Base-by-base conservation (phyloP, 2,329 filamentous ascomycete genomes). In the Acrocalymma vagum region DNA sequence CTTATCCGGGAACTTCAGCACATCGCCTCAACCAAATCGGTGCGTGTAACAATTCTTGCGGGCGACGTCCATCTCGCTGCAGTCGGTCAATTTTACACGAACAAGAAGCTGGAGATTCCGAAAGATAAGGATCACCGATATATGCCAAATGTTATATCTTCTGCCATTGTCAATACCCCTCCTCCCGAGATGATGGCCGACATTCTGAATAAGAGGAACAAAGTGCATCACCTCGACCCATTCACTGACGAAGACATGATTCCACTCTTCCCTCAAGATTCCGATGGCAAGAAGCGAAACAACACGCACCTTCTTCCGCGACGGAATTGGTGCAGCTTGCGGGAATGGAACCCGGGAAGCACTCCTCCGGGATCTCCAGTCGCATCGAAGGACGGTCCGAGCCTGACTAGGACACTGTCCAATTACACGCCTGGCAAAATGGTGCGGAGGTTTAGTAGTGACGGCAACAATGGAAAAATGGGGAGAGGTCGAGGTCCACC, bases 201-300 rank as follows among this genome's bases (percentile, higher is more conserved):
- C 68, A 82, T 95, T 35, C 80, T 99, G 46, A 96, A 97, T 75
- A 94, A 88, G 74, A 84, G 94, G 18, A 96, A 96, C 76, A 96
- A 83, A 46, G 69, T 84, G 17, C 83, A 86, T 57, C 80, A 84
- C 57, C 70, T 86, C 32, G 82, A 86, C 58, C 67, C 72, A 0
- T 78, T 92, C 40, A 99, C 94, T 0, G 90, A 97, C 42, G 94
- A 99, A 70, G 85, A 90, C 69, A 95, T 99, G 89, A 94, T 97
- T 28, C 90, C 93, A 0, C 84, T 99, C 47, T 99, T 99, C 67
- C 83, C 80, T 2, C 84, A 90, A 42, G 94, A 95, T 52, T 90
- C 96, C 2, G 91, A 96, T 59, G 89, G 90, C 26, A 95, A 90
- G 68, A 79, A 85, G 14, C 83, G 94, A 48, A 97, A 96, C 71